Conservation (phyloP, 441 rosid species). For the Euphorbia schlechtendalii region DNA sequence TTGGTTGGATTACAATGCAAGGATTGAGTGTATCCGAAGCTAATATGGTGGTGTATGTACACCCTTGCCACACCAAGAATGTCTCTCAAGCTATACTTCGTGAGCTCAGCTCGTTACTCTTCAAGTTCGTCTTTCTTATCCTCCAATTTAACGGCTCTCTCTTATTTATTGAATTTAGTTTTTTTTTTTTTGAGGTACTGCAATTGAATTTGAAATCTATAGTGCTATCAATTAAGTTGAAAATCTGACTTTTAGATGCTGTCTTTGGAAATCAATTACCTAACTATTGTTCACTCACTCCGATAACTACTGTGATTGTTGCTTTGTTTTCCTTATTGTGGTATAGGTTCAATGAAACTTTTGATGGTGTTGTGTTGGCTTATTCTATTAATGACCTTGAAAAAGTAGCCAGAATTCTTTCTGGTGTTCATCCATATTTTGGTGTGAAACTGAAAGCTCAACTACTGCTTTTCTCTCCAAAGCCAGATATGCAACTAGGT, state of each 20-base stretch:
- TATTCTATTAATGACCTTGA: conserved; percentile 42
- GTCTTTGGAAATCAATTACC: neutral
- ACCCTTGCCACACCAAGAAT: conserved; percentile 56
- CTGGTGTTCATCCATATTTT: conserved; percentile 56
- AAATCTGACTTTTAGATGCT: neutral
- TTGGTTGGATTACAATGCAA: conserved; percentile 38
- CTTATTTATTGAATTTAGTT: neutral
- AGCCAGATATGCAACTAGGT: conserved; percentile 69
- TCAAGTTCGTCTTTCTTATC: conserved; percentile 49
- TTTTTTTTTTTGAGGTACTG: neutral
- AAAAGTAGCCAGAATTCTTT: conserved; percentile 49
- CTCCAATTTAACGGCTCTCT: conserved; percentile 1
- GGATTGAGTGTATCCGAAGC: conserved; percentile 60
- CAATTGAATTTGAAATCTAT: neutral
- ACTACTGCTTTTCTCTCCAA: conserved; percentile 65
- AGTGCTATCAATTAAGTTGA: neutral
- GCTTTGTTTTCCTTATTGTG: neutral
- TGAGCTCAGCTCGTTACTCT: conserved; percentile 70
- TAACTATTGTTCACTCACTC: neutral
- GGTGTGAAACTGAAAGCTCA: conserved; percentile 54
- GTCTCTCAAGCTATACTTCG: conserved; percentile 53
- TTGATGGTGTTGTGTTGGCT: conserved; percentile 72
- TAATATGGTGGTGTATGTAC: conserved; percentile 53
- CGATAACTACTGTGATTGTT: neutral
- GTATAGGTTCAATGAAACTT: conserved; percentile 54